Conservation (phyloP, 345 rosid genomes). For the Camelina laxa region DNA sequence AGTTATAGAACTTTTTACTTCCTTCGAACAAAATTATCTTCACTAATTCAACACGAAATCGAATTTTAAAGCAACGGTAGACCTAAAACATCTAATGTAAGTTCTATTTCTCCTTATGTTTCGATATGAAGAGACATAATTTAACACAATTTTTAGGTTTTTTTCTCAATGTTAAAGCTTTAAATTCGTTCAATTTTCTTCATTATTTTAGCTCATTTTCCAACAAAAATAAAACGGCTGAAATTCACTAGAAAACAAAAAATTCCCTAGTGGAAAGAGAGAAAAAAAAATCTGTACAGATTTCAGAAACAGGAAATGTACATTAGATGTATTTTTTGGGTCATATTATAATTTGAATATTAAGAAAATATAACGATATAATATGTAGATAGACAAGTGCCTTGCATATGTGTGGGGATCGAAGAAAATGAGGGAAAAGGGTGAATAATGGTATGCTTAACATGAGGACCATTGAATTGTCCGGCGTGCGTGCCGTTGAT, state of each 20-base stretch:
- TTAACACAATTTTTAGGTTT: not conserved
- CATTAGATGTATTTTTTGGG: too few relatives aligned
- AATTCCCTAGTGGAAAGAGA: too few relatives aligned
- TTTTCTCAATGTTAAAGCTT: not conserved
- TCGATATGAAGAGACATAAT: not conserved
- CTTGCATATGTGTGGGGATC: constrained; percentile 36
- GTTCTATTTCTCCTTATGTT: not conserved
- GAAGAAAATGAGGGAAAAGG: constrained; percentile 35
- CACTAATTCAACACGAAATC: too few relatives aligned
- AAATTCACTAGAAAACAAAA: not conserved
- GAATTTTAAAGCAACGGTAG: too few relatives aligned
- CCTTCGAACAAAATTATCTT: too few relatives aligned
- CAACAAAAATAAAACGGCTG: too few relatives aligned
- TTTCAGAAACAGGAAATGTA: too few relatives aligned
- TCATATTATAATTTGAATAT: too few relatives aligned
- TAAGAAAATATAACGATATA: not conserved
- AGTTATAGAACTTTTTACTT: too few relatives aligned
- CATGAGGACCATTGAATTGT: constrained; percentile 45
- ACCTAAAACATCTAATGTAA: not conserved
- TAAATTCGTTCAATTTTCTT: not conserved
- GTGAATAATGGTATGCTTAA: constrained; percentile 30
- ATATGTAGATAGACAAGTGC: constrained; percentile 25
- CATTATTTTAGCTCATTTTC: not conserved
- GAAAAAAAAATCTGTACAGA: too few relatives aligned
- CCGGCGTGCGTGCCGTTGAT: constrained; percentile 49